Evolutionary conservation across 225 moss, liverwort and hornwort species (phyloP).

Genomic region (Ulota crispa): DNA sequence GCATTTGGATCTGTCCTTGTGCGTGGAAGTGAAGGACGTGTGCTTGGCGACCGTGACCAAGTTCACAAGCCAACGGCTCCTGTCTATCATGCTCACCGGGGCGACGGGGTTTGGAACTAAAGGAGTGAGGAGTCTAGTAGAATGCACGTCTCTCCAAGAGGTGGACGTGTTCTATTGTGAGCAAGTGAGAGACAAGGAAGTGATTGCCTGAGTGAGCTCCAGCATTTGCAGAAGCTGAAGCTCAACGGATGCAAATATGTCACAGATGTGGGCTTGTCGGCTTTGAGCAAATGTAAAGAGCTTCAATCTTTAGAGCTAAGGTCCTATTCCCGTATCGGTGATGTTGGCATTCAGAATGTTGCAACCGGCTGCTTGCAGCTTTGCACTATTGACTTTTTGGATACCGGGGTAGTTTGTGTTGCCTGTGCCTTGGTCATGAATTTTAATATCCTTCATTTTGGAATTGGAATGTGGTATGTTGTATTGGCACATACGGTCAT

Average conservation of each 20-base stretch:
- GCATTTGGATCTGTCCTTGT: no score
- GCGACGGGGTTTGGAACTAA: no score
- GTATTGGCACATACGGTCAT: background rate
- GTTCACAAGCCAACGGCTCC: no score
- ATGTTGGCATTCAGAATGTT: slow-evolving; percentile 62
- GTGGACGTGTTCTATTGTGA: slow-evolving; percentile 69
- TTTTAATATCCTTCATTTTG: background rate
- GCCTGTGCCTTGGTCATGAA: background rate
- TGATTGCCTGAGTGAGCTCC: slow-evolving; percentile 48
- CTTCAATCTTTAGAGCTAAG: slow-evolving; percentile 62
- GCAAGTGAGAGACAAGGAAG: slow-evolving; percentile 58
- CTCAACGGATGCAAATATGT: slow-evolving; percentile 44
- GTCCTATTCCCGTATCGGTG: slow-evolving; percentile 60
- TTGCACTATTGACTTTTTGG: slow-evolving; percentile 67
- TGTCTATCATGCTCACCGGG: no score
- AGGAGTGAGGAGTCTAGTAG: no score
- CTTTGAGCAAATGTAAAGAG: slow-evolving; percentile 59
- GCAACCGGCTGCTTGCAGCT: slow-evolving; percentile 60
- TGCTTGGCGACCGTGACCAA: no score
- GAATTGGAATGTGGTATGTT: background rate
- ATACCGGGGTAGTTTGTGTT: slow-evolving; percentile 51
- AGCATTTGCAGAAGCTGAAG: slow-evolving; percentile 40
- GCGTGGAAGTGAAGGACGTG: no score
- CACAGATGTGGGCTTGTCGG: slow-evolving; percentile 66
- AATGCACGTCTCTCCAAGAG: slow-evolving; percentile 17